Conservation (phyloP, 257 asterid genomes). For the Datura wrightii region DNA sequence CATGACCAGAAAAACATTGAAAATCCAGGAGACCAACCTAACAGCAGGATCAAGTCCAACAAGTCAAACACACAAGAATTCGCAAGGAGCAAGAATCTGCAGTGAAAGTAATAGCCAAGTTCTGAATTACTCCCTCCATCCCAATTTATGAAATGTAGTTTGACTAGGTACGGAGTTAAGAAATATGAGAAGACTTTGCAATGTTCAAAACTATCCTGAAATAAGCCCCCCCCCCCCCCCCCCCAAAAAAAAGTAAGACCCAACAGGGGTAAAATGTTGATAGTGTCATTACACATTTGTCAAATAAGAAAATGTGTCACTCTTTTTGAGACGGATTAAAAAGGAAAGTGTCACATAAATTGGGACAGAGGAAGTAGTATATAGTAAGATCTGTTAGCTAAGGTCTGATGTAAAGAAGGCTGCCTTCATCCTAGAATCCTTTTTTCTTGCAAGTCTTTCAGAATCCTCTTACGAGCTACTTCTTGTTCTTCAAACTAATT, state of each 20-base stretch:
- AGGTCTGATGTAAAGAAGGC: background rate
- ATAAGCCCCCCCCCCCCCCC: no score
- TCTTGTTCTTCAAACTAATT: background rate
- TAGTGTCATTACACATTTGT: no score
- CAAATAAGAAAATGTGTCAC: no score
- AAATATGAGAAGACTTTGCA: no score
- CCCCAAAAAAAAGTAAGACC: no score
- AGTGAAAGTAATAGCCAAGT: background rate
- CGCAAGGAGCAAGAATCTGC: background rate
- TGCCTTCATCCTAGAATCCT: background rate
- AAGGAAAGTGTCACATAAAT: no score
- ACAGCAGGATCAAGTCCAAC: background rate
- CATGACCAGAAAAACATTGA: background rate
- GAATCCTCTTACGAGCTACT: background rate
- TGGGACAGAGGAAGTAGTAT: background rate
- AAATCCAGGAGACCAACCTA: background rate
- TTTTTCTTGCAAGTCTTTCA: background rate
- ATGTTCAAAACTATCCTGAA: no score
- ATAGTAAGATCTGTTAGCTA: background rate
- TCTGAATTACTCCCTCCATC: background rate
- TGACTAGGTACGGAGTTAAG: no score
- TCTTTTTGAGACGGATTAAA: no score
- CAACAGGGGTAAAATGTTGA: no score
- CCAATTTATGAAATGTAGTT: no score
- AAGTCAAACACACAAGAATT: background rate